Evolutionary conservation across 2,329 filamentous ascomycete genomes (phyloP).

Genomic region (Chaetomiaceae sp.): DNA sequence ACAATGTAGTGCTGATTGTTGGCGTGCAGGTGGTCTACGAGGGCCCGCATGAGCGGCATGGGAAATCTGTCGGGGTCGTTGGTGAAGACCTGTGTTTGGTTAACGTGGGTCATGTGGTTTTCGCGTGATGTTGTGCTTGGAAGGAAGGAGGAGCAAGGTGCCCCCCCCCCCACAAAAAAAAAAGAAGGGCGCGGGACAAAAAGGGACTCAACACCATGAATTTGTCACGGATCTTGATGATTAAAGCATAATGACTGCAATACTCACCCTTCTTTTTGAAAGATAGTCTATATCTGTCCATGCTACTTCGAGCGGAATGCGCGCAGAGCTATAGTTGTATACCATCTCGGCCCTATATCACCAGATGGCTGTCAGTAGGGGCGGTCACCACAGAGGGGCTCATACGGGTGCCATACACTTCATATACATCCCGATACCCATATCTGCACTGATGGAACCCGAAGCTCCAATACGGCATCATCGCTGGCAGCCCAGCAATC

Average conservation of each 20-base stretch:
- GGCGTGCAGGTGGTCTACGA: constrained; percentile 62
- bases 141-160: not conserved
- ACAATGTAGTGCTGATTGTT: constrained; percentile 67
- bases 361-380: no score
- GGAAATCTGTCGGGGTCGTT: constrained; percentile 62
- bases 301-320: constrained; percentile 66
- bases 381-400: no score
- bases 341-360: constrained; percentile 66
- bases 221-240: no score
- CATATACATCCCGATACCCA: constrained; percentile 60
- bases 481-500: constrained; percentile 52
- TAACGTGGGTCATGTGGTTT: not conserved
- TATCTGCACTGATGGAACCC: constrained; percentile 62
- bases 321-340: constrained; percentile 60
- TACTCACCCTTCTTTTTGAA: constrained; percentile 43
- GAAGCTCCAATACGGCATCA: constrained; percentile 62
- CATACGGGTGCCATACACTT: no score
- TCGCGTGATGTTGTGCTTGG: no score
- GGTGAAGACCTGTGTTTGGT: constrained; percentile 49
- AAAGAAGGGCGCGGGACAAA: not conserved
- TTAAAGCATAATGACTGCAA: no score
- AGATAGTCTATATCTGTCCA: constrained; percentile 65
- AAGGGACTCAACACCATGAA: no score
- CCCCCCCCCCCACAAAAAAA: not conserved
- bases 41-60: constrained; percentile 56